Evolutionary conservation across 1,284 basidiomycete species (phyloP), one percentile per base, ranked within the genome.

Genomic region (Cutaneotrichosporon sp.): DNA sequence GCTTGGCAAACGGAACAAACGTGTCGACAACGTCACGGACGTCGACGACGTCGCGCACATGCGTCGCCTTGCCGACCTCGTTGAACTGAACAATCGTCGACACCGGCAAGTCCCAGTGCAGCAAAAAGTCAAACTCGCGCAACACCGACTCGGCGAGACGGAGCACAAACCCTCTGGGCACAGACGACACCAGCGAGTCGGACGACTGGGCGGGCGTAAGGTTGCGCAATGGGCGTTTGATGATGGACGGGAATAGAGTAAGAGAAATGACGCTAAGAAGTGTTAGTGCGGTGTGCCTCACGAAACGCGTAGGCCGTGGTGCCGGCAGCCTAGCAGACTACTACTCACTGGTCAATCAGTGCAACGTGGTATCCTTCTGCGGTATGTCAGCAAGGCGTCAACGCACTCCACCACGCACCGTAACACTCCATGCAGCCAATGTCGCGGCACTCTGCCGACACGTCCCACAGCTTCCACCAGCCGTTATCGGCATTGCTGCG

Each of bases 401-500:
- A 37, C 18, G 4, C 35, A 36, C 15, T 8, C 21, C 3, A n/a
- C n/a, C n/a, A 59, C 69, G 36, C 48, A 68, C 64, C 68, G 59
- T 70, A 73, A 47, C 70, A 72, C 49, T 75, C 72, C 68, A 74
- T 69, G 39, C 62, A 67, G 14, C 72, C 72, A 43, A 75, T 65
- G 51, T 74, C 72, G 15, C 52, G 56, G 53, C 70, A 73, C 38
- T 72, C 70, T 4, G 68, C 68, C 4, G 62, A 60, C 13, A 75
- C 65, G 47, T 70, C 67, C 70, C 70, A 74, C 5, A 69, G 49
- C 35, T 66, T 67, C 68, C 70, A 74, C 72, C 70, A 73, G 1
- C 58, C 60, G 34, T 46, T 41, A 30, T 41, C 40, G 22, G 22
- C 23, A 22, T 55, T 43, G 37, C 41, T 49, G 23, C 49, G 37